Evolutionary conservation across 2,329 filamentous ascomycete genomes (phyloP).

Genomic region (Sclerotinia nivalis): DNA sequence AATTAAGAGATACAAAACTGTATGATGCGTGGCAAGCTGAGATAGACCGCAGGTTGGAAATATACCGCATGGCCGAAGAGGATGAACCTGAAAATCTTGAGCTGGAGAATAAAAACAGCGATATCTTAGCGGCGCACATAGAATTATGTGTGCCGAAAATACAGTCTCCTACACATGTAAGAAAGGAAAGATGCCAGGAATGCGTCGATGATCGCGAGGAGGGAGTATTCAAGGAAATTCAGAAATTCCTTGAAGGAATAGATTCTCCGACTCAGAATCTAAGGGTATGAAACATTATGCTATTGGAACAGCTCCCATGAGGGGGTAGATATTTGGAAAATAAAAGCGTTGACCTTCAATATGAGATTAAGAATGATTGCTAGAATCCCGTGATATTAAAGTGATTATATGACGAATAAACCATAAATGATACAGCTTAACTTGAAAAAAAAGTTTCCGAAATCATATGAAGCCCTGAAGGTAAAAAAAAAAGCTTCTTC

Average conservation of each 20-base stretch:
- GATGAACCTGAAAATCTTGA: neutral
- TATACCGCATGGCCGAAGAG: too few relatives aligned
- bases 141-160: neutral
- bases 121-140: accelerated
- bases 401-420: neutral
- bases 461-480: too few relatives aligned
- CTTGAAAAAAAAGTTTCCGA: too few relatives aligned
- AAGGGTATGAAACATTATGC: neutral
- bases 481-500: too few relatives aligned
- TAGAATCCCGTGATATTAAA: neutral
- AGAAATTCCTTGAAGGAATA: too few relatives aligned
- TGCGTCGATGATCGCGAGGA: neutral
- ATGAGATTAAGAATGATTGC: neutral
- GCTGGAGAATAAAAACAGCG: too few relatives aligned
- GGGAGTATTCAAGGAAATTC: too few relatives aligned
- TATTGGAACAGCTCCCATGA: neutral
- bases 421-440: too few relatives aligned
- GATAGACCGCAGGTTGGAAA: too few relatives aligned
- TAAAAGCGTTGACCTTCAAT: neutral
- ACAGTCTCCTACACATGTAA: accelerated
- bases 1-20: too few relatives aligned
- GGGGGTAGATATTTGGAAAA: neutral
- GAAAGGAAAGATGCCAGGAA: neutral
- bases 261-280: neutral
- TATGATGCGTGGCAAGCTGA: too few relatives aligned